phyloP scores from a whole-genome alignment of 2,329 filamentous ascomycete genomes.

The Stagonosporopsis cucurbitacearum region DNA sequence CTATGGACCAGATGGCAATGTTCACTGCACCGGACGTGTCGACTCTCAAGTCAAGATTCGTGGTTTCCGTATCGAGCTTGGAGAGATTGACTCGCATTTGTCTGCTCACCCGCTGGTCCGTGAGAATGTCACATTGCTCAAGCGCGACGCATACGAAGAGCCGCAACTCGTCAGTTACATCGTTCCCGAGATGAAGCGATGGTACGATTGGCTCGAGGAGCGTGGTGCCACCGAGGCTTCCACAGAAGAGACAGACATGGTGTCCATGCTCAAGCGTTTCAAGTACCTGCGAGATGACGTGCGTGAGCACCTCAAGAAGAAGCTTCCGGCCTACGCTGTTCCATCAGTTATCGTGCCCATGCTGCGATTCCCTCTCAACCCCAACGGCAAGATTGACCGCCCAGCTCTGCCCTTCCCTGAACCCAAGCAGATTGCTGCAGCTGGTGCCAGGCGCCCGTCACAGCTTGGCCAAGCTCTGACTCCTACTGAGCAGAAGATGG shows the following conservation, averaged over 20 bases:
- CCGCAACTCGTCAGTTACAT: slow-evolving; percentile 87
- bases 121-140: slow-evolving; percentile 84
- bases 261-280: slow-evolving; percentile 66
- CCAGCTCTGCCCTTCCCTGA: slow-evolving; percentile 82
- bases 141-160: slow-evolving; percentile 84
- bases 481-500: slow-evolving; percentile 70
- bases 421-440: slow-evolving; percentile 68
- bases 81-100: slow-evolving; percentile 87
- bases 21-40: slow-evolving; percentile 78
- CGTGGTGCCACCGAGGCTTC: slow-evolving; percentile 48
- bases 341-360: slow-evolving; percentile 77
- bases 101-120: slow-evolving; percentile 76
- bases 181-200: slow-evolving; percentile 79
- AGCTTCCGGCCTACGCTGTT: slow-evolving; percentile 76
- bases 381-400: slow-evolving; percentile 75
- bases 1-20: slow-evolving; percentile 72
- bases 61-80: slow-evolving; percentile 92
- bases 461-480: slow-evolving; percentile 56
- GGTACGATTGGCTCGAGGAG: slow-evolving; percentile 70
- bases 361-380: slow-evolving; percentile 72
- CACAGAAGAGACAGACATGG: slow-evolving; percentile 58
- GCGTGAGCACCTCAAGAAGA: slow-evolving; percentile 72
- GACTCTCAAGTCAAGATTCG: slow-evolving; percentile 96
- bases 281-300: slow-evolving; percentile 65
- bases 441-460: slow-evolving; percentile 56